Evolutionary conservation across 768 basidiomycete species (phyloP), one percentile per base, ranked within the genome.

Genomic region (Pleurotus citrinopileatus): DNA sequence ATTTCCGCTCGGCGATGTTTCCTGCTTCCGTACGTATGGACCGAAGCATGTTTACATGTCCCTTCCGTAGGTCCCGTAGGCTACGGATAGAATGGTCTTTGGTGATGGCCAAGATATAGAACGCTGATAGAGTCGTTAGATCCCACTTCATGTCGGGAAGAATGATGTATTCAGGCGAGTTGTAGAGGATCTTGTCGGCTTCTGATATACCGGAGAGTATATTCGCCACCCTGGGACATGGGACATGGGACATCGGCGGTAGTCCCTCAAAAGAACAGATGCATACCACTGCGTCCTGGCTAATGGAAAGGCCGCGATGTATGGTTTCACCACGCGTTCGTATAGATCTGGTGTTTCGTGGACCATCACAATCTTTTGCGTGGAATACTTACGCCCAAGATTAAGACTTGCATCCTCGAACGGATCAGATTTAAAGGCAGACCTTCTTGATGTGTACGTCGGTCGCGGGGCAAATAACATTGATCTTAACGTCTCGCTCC

Each of bases 141-240:
- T 98, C 94, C 96, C 96, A 98, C 73, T 98, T 98, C 83, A 97
- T 89, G 70, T 99, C 96, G 0, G 96, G 96, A 0, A 97, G 70
- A 53, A 99, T 84, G 34, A 96, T 59, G 62, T 89, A 97, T 4
- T 79, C 74, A 0, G 80, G 67, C 10, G 76, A 78, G 1, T 85
- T 79, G 62, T 77, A 86, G 17, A 97, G 70, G 20, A 98, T 67
- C 40, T 86, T 84, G 13, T 86, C 79, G 17, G 80, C 77, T 67
- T 98, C 94, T 3, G 90, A 86, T 27, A 72, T 69, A 6, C 94
- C 91, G 0, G 75, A 76, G 3, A 98, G 75, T 50, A 98, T 89
- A 57, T 94, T 87, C 57, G 85, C 79, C 2, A 98, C 88, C 95
- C 94, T 95, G 60, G 0, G 3, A 13, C n/a, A n/a, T n/a, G n/a